A percentile compares a stretch with the other conserved stretches of the same genome.
Evolutionary conservation across 1,284 basidiomycete genomes (phyloP).

Genomic region (Apiotrichum mycotoxinovorans): DNA sequence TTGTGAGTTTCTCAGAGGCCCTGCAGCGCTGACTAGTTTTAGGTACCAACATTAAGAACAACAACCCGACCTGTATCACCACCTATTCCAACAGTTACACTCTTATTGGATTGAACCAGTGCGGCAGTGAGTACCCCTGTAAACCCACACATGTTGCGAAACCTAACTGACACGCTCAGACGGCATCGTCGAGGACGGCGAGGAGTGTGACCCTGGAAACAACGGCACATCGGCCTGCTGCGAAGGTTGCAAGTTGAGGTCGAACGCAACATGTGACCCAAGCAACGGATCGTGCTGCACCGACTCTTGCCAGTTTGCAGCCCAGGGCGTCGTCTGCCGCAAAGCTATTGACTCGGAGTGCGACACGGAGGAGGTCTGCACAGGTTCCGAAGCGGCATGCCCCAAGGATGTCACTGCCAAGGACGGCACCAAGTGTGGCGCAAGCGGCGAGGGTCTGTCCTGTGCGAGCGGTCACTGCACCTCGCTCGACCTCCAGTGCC

Average conservation of each 20-base stretch:
- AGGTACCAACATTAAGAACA: constrained; percentile 1
- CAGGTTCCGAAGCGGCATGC: constrained; percentile 69
- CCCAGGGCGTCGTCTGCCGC: constrained; percentile 62
- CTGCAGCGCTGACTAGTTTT: not conserved
- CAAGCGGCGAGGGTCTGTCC: constrained; percentile 65
- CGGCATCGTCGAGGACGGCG: constrained; percentile 57
- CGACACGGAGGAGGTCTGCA: constrained; percentile 75
- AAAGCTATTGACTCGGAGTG: constrained; percentile 65
- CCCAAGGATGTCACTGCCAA: constrained; percentile 64
- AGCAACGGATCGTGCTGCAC: constrained; percentile 74
- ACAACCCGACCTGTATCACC: constrained; percentile 2
- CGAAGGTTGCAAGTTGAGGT: constrained; percentile 63
- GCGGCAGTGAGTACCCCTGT: constrained; percentile 41
- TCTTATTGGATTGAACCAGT: constrained; percentile 45
- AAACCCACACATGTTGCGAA: not conserved
- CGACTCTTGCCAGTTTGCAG: constrained; percentile 64
- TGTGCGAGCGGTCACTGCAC: constrained; percentile 84
- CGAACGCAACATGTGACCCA: constrained; percentile 75
- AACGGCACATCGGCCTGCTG: constrained; percentile 42
- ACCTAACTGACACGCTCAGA: constrained; percentile 24
- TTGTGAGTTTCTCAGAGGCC: constrained; percentile 55
- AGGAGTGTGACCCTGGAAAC: constrained; percentile 83
- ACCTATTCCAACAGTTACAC: constrained; percentile 9
- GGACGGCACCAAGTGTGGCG: constrained; percentile 70
- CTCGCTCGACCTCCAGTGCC: constrained; percentile 76